Conservation (phyloP, 2,329 filamentous ascomycete species). For the Monilinia fructigena region DNA sequence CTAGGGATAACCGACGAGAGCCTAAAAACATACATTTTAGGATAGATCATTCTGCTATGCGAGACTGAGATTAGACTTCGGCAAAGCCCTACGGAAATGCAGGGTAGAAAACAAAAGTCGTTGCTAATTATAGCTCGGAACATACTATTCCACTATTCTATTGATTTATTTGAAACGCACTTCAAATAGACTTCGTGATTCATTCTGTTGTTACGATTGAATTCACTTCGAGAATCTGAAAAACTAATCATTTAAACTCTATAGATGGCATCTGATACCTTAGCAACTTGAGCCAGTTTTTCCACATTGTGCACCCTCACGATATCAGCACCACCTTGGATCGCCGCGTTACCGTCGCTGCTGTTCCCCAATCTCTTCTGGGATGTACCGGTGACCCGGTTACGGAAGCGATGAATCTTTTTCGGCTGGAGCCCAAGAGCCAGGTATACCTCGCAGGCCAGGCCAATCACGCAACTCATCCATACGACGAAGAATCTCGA, state of each 20-base stretch:
- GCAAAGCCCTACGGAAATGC: too few relatives aligned
- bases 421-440: conserved; percentile 86
- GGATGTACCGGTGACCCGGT: conserved; percentile 71
- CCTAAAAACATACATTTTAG: too few relatives aligned
- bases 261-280: conserved; percentile 93
- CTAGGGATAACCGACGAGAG: too few relatives aligned
- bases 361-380: conserved; percentile 81
- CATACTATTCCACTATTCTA: too few relatives aligned
- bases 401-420: conserved; percentile 80
- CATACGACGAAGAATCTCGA: conserved; percentile 71
- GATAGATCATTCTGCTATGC: too few relatives aligned
- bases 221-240: not conserved
- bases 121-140: too few relatives aligned
- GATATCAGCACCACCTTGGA: conserved; percentile 86
- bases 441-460: conserved; percentile 73
- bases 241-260: conserved; percentile 41
- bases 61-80: too few relatives aligned
- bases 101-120: too few relatives aligned
- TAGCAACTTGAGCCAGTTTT: conserved; percentile 81
- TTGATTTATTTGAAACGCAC: too few relatives aligned
- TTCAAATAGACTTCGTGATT: too few relatives aligned
- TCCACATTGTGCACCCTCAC: conserved; percentile 87
- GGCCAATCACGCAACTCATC: conserved; percentile 63
- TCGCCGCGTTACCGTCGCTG: conserved; percentile 79
- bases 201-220: too few relatives aligned